phyloP scores from a whole-genome alignment of 1,139 yeast genomes.

The Nakaseomyces kungkrabaensis region DNA sequence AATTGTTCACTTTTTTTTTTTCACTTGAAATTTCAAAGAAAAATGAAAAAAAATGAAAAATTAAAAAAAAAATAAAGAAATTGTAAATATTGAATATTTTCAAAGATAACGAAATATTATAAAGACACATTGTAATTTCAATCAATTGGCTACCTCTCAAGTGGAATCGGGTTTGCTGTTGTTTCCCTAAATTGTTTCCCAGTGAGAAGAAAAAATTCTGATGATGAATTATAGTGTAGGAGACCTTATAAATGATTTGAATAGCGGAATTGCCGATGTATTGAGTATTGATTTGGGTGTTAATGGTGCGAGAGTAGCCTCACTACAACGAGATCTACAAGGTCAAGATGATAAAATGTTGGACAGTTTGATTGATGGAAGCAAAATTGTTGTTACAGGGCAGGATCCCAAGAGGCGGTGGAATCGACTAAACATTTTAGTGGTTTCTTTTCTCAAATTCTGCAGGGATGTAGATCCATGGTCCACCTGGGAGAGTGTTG shows the following conservation, averaged over 20 bases:
- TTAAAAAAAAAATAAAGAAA: background rate
- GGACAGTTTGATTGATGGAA: constrained; percentile 18
- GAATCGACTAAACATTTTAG: constrained; percentile 26
- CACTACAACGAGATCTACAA: constrained; percentile 20
- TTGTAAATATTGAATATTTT: background rate
- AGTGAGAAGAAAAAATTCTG: background rate
- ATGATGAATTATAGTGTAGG: constrained; percentile 1
- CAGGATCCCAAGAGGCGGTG: constrained; percentile 12
- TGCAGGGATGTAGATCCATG: constrained; percentile 28
- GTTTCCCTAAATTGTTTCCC: no score
- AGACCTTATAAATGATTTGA: background rate
- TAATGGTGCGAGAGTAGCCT: constrained; percentile 22
- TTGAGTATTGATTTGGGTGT: constrained; percentile 8
- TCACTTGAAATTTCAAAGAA: no score
- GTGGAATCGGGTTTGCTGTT: no score
- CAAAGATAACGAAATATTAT: background rate
- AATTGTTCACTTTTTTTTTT: no score
- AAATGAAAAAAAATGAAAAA: background rate
- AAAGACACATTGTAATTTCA: background rate
- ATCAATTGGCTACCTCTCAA: background rate
- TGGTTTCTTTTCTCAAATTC: constrained; percentile 19
- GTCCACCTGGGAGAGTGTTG: constrained; percentile 26
- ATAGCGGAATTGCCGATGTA: background rate
- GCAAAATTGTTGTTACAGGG: constrained; percentile 13
- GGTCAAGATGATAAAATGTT: constrained; percentile 9